Evolutionary conservation across 192 early-diverging fungal genomes (phyloP), one percentile per base, ranked within the genome.

Genomic region (Backusella morwellensis): DNA sequence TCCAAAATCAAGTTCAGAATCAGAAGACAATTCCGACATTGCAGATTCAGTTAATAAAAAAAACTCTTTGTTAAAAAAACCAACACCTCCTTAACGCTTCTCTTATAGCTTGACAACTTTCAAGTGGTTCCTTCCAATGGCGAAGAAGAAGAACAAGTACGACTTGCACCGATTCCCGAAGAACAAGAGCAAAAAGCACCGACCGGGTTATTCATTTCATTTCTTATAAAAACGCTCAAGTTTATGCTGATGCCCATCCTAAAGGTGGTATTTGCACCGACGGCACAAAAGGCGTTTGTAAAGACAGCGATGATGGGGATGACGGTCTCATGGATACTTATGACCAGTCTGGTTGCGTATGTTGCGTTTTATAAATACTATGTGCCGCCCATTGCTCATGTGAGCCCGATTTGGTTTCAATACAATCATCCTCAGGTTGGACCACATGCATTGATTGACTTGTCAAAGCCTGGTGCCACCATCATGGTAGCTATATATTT

Each of bases 331-430:
- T 74, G 73, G 47, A 79, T 79, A 12, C 12, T 79, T 11, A 36
- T 67, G 26, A 74, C 73, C 6, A 74, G 72, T 35, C 29, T 68
- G 2, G 44, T 36, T 26, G 73, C 68, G 0, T 79, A 79, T 73
- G 42, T 74, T 4, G 11, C 68, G 9, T 79, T 79, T 26, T 79
- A 79, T 29, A 52, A 59, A 23, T 23, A 67, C 2, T 72, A 79
- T 56, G 67, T 79, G 0, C 77, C 77, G 12, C 73, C 73, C 23
- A 70, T 74, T 47, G 68, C 68, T 14, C 77, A 79, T 40, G n/a
- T 70, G 23, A 44, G 71, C 36, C 77, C 77, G 14, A 56, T 79
- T 35, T 79, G 73, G 52, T 73, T 79, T 29, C 72, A 78, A 23
- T 78, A 73, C 67, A 35, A 1, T 29, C 38, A 40, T 40, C 38